These are phyloP conservation scores for Phtheirospermum japonicum DNA, from an alignment of 257 asterid genomes.

Conservation along the genomic window DNA sequence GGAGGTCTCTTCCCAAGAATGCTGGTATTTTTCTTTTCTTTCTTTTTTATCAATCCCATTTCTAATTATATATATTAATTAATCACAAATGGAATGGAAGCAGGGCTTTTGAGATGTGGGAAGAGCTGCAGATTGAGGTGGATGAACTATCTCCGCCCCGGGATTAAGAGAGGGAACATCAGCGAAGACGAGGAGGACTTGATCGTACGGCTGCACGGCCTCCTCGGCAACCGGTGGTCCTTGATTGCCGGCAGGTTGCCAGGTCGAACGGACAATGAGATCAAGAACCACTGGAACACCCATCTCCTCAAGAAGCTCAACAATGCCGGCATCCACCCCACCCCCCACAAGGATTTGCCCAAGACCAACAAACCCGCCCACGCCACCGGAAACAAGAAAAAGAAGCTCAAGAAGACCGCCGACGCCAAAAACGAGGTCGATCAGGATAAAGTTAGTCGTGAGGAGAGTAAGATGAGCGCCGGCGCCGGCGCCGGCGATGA, in stretches of 20 bases:
- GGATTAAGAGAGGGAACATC: slow-evolving; percentile 56
- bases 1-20: slow-evolving; percentile 55
- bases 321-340: slow-evolving; percentile 30
- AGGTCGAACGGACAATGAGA: slow-evolving; percentile 64
- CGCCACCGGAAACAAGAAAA: slow-evolving; percentile 1
- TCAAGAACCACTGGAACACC: slow-evolving; percentile 58
- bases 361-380: background rate
- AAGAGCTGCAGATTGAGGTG: slow-evolving; percentile 64
- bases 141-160: slow-evolving; percentile 65
- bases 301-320: slow-evolving; percentile 45
- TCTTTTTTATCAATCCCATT: too few relatives aligned
- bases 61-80: background rate
- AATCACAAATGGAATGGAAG: too few relatives aligned
- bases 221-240: slow-evolving; percentile 65
- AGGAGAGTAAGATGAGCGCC: too few relatives aligned
- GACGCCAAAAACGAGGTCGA: background rate
- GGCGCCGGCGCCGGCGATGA: too few relatives aligned
- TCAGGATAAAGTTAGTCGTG: too few relatives aligned
- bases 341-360: slow-evolving; percentile 5
- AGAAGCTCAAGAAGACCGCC: background rate
- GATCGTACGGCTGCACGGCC: slow-evolving; percentile 45
- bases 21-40: too few relatives aligned
- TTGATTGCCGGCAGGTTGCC: slow-evolving; percentile 60
- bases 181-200: slow-evolving; percentile 52
- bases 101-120: slow-evolving; percentile 61